Evolutionary conservation across 2,329 filamentous ascomycete species (phyloP), one percentile per base, ranked within the genome.

Genomic region (Leptographium flavum): DNA sequence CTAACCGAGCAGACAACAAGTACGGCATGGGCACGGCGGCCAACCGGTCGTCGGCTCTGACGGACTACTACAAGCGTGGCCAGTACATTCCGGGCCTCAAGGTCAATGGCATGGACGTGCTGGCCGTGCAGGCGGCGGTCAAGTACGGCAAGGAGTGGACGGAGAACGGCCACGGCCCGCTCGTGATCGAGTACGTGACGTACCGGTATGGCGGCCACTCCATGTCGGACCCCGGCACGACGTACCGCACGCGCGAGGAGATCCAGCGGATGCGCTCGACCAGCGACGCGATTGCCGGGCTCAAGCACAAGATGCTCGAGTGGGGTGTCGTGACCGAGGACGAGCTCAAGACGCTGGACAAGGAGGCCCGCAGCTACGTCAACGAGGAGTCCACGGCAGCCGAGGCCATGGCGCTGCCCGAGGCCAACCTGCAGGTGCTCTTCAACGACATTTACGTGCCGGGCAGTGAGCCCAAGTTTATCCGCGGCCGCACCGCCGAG

Each of bases 1-100:
- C 59, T 64, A 53, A 65, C 52, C 43, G 15, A 27, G 17, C 46
- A 94, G 88, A 98, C 79, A 98, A 98, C 83, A 98, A 98, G 71
- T 98, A 98, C 66, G 92, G 92, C 66, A 98, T 98, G 92, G 92
- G 92, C 70, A 98, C 92, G 52, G 84, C 92, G 50, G 90, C 92
- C 55, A 82, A 83, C 68, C 87, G 92, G 59, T 88, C 92, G 50
- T 90, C 92, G 49, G 92, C 92, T 58, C 71, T 95, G 63, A 96
- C 92, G 65, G 92, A 98, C 67, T 98, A 98, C 81, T 96, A 98
- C 80, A 96, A 96, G 82, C 90, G 92, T 70, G 92, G 92, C 55
- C 92, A 98, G 72, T 98, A 96, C 75, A 98, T 98, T 56, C 90
- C 92, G 47, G 92, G 92, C 71, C 79, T 98, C 58, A 98, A 98